Evolutionary conservation across 495 filamentous ascomycete species (phyloP).

Genomic region (Extremus antarcticus): DNA sequence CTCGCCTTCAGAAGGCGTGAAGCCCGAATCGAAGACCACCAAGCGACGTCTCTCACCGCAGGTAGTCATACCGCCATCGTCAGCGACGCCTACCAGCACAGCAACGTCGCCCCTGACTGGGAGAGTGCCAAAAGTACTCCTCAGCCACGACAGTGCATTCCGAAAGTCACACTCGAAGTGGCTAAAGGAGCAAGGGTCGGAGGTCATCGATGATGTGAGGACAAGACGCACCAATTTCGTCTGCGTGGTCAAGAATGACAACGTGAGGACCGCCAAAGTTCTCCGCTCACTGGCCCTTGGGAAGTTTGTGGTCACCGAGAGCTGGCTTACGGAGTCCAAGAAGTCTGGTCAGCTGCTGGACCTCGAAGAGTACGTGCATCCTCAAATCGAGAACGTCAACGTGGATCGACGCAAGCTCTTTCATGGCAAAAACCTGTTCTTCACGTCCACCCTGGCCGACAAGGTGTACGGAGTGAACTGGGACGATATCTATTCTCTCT

Average conservation of each 20-base stretch:
- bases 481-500: conserved; percentile 8
- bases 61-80: not conserved
- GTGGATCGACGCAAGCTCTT: conserved; percentile 6
- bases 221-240: conserved; percentile 6
- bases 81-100: not conserved
- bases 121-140: not conserved
- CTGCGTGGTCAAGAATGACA: conserved; percentile 6
- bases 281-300: conserved; percentile 8
- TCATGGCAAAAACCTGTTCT: conserved; percentile 5
- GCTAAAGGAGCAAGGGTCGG: not conserved
- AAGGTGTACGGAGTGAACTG: conserved; percentile 8
- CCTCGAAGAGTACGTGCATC: conserved; percentile 8
- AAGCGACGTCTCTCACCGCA: not conserved
- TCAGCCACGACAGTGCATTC: not conserved
- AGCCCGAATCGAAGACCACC: not conserved
- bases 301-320: conserved; percentile 7
- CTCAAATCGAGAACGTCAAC: not conserved
- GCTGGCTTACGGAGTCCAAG: conserved; percentile 12
- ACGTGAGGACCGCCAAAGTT: conserved; percentile 8
- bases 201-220: conserved; percentile 1
- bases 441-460: conserved; percentile 2
- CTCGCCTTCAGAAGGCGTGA: not conserved
- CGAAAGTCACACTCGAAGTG: not conserved
- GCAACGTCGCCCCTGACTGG: not conserved
- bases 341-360: conserved; percentile 1